Base-by-base conservation (phyloP, 2,329 filamentous ascomycete species). In the Sarocladium oryzae region DNA sequence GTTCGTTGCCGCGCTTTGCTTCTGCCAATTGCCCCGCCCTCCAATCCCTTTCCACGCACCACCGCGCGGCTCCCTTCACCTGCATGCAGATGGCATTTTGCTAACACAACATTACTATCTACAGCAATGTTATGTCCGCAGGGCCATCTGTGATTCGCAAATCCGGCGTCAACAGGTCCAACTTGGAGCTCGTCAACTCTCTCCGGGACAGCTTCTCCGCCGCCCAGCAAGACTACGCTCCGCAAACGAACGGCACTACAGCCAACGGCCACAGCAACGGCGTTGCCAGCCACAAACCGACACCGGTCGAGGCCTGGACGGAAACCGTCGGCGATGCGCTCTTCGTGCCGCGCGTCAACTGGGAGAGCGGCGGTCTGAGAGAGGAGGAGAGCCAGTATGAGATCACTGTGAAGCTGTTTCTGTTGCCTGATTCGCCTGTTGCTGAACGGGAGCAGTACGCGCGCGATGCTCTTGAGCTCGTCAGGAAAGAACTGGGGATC, bases 351-450 rank as follows among this genome's bases (percentile, higher is more conserved):
- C 79, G 85, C 36, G 82, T 92, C 64, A 82, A 89, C 66, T 88
- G 86, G 75, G 74, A 80, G 11, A 71, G 79, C 26, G 82, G 81
- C 3, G 86, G 86, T 0, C 74, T 99, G 41, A 76, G 82, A 28
- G 93, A 99, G 64, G 90, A 95, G 58, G 76, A 86, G 23, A 76
- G 79, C 53, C 84, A 90, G 58, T 99, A 99, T 72, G 90, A 96
- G 64, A 90, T 96, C 62, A 96, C 92, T 1, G 85, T 93, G 55
- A 99, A 99, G 70, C 72, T 99, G 20, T 99, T 99, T 74, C 95
- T 93, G 68, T 78, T 97, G 24, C 86, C 89, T 1, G 81, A 79
- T 16, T 80, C 88, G 50, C 76, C 84, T 9, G 71, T 81, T 2
- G 75, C 77, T 16, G 71, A 82, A 56, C 82, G 92, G 54, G 80